Evolutionary conservation across 2,329 filamentous ascomycete genomes (phyloP), one percentile per base, ranked within the genome.

Genomic region (Thermothelomyces thermophilus): DNA sequence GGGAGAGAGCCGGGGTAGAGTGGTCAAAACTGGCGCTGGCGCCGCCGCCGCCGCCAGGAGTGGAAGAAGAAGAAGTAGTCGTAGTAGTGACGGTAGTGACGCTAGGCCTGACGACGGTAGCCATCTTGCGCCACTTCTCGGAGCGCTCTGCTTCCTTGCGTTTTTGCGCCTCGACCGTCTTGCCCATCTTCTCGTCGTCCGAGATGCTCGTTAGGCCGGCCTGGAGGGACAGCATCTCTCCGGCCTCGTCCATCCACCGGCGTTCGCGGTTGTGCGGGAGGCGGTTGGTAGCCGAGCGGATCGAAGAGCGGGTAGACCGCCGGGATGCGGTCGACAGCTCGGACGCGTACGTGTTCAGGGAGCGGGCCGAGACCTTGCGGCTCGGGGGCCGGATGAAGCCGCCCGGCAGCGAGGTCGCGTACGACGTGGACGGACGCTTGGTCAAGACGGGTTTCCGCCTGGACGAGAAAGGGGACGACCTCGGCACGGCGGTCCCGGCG

Each of bases 51-150:
- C n/a, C n/a, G n/a, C n/a, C n/a, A n/a, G n/a, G n/a, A n/a, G n/a
- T n/a, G n/a, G n/a, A n/a, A n/a, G n/a, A n/a, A n/a, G n/a, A n/a
- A n/a, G 5, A 35, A 10, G 20, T 42, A 22, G 22, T 31, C 8
- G 28, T 13, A 31, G 37, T 30, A 26, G 24, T 11, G 14, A 16
- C 24, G 20, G 14, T 40, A 20, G 64, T 20, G 10, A 41, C 69
- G 34, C 73, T 74, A n/a, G 66, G 69, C 43, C 71, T 76, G 52
- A 75, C 64, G 19, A 80, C 68, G 59, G 74, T 80, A 52, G 81
- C 80, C 81, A 84, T 84, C 60, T 73, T 80, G 46, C 79, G 73
- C 81, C 81, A 84, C 60, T 86, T 86, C 60, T 84, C 81, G 2
- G 81, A 73, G 9, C 82, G 73, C 55, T 76, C 72, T 64, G 71